A percentile compares a stretch with the other conserved stretches of the same genome.
Evolutionary conservation across 768 basidiomycete species (phyloP).

Genomic region (Boletales sp.): DNA sequence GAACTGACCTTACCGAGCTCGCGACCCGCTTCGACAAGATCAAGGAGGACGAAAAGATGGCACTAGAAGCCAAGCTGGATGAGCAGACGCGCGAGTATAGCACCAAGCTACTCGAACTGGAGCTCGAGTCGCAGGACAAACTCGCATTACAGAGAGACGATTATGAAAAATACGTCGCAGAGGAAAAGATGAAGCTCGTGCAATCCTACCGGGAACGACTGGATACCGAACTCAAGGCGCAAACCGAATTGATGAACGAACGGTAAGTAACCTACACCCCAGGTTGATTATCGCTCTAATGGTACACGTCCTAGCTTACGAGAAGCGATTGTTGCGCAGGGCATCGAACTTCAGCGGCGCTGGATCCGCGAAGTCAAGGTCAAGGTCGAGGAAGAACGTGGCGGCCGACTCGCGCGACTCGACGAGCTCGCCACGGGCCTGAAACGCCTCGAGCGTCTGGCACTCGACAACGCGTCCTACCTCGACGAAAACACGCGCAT

Average conservation of each 20-base stretch:
- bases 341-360: slow-evolving; percentile 93
- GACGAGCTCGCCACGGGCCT: slow-evolving; percentile 88
- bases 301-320: slow-evolving; percentile 56
- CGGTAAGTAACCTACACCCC: slow-evolving; percentile 49
- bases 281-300: neutral
- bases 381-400: slow-evolving; percentile 84
- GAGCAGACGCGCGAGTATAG: slow-evolving; percentile 85
- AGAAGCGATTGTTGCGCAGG: slow-evolving; percentile 94
- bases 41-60: slow-evolving; percentile 72
- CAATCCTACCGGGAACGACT: slow-evolving; percentile 83
- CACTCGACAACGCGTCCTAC: slow-evolving; percentile 85
- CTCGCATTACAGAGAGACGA: slow-evolving; percentile 43
- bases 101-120: slow-evolving; percentile 72
- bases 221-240: slow-evolving; percentile 78
- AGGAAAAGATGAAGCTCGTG: slow-evolving; percentile 70
- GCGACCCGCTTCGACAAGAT: slow-evolving; percentile 73
- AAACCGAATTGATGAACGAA: slow-evolving; percentile 92
- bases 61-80: slow-evolving; percentile 65
- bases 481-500: slow-evolving; percentile 92
- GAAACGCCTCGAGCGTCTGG: slow-evolving; percentile 87
- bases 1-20: slow-evolving; percentile 75
- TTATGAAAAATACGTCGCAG: slow-evolving; percentile 50
- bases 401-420: slow-evolving; percentile 90
- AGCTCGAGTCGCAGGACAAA: slow-evolving; percentile 83
- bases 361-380: slow-evolving; percentile 98